Base-by-base conservation (phyloP, 768 basidiomycete genomes). In the Termitomyces sp. region DNA sequence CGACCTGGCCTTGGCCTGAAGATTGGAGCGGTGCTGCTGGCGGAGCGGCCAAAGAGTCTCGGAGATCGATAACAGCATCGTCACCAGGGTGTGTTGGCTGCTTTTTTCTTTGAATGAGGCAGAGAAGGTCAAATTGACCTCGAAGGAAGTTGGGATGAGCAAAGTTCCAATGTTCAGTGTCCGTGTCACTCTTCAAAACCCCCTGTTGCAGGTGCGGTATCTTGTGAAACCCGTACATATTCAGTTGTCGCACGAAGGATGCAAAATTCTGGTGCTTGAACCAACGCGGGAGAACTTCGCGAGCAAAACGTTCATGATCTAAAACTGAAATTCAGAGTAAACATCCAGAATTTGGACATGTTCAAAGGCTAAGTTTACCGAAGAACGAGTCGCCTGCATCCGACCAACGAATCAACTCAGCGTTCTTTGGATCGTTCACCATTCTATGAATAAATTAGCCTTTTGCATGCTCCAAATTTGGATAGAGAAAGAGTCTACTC, bases 231-330 rank as follows among this genome's bases (percentile, higher is more conserved):
- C 91, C 91, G 70, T 95, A 97, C 90, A 94, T 94, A 77, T 95
- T 97, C 61, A 95, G 78, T 66, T 97, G 93, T 14, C 93, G 81
- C 17, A 95, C 93, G 63, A 97, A 97, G 34, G 88, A 90, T 55
- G 83, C 82, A 71, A 97, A 98, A 68, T 96, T 97, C 58, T 88
- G 85, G 73, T 98, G 97, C 69, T 99, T 99, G 84, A 98, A 99
- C 85, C 89, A 98, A 42, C 85, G 82, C 3, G 92, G 92, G 7
- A 98, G 82, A 32, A 97, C 83, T 69, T 96, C 89, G 38, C 84
- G 83, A 2, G 92, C 89, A 67, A 98, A 91, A 28, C 85, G 85
- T 68, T 96, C 93, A 63, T 91, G 89, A 69, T 96, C 91, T 37
- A 92, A 83, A 28, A 98, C 95, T 97, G n/a, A 51, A 41, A 8